phyloP scores from a whole-genome alignment of 2,329 filamentous ascomycete species.

The Fonsecaea pedrosoi region DNA sequence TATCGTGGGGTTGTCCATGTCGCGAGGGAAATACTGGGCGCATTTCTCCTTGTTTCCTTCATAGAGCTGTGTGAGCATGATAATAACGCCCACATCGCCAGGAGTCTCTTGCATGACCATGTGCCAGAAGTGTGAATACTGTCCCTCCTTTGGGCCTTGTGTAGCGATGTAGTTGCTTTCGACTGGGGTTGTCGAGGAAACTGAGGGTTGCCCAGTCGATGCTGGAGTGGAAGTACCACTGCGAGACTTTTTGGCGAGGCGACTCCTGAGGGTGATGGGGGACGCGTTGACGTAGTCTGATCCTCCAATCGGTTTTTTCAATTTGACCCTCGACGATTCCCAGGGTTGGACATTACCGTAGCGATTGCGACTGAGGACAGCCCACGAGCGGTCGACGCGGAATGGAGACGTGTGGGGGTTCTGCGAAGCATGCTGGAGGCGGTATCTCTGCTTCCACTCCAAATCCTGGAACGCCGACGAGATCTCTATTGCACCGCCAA shows the following conservation, averaged over 20 bases:
- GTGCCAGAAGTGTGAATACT: constrained; percentile 85
- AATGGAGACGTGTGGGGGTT: constrained; percentile 61
- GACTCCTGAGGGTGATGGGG: constrained; percentile 65
- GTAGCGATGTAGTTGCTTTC: constrained; percentile 81
- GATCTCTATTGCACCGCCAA: constrained; percentile 55
- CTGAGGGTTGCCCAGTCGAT: constrained; percentile 1
- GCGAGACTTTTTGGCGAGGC: constrained; percentile 52
- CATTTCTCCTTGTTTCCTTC: constrained; percentile 83
- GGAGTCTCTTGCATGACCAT: constrained; percentile 86
- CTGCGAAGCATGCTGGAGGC: constrained; percentile 56
- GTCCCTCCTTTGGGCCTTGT: constrained; percentile 75
- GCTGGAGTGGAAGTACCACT: constrained; percentile 45
- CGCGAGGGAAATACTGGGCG: constrained; percentile 80
- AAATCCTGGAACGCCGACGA: constrained; percentile 66
- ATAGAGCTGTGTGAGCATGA: constrained; percentile 91
- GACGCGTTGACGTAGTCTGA: constrained; percentile 86
- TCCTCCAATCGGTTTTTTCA: constrained; percentile 75
- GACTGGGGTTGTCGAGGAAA: constrained; percentile 29
- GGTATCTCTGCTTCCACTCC: constrained; percentile 65
- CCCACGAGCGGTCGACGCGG: constrained; percentile 64
- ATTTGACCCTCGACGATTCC: constrained; percentile 81
- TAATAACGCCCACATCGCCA: constrained; percentile 75
- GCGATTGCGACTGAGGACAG: constrained; percentile 72
- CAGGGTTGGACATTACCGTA: constrained; percentile 91
- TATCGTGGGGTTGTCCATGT: constrained; percentile 59